Evolutionary conservation across 495 filamentous ascomycete genomes (phyloP), one percentile per base, ranked within the genome.

Genomic region (Hypoxylon fragiforme): DNA sequence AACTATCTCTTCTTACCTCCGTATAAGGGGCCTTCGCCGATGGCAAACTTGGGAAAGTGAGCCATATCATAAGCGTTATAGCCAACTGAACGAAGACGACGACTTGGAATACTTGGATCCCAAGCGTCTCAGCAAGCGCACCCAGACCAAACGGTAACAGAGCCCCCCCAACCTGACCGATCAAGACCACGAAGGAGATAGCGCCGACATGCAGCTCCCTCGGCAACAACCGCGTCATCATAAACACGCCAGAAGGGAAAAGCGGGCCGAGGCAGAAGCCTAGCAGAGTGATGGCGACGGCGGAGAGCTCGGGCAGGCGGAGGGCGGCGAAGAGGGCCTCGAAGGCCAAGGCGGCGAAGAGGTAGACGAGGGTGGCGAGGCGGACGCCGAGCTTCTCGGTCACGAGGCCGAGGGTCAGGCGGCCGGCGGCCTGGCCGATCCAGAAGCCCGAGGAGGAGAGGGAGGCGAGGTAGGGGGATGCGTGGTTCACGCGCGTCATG

Each of bases 361-460:
- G 68, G 52, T 89, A 80, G 7, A 63, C 15, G 11, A 64, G 56
- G n/a, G 70, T 68, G 0, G 70, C 70, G 16, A 55, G 35, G 45
- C 81, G 82, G 57, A 89, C 86, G 15, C 86, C 88, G 28, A 89
- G 48, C 4, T 62, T 69, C 32, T 77, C 74, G 0, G 85, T 84
- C 0, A 80, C 70, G 30, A 82, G 78, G 1, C 77, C 77, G 30
- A 90, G 74, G 1, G 79, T 44, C 50, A 90, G 79, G 2, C 87
- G 76, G 1, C 87, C 87, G 4, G 81, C 43, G 1, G 84, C 86
- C 19, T 89, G 79, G 28, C 86, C 85, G 7, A 74, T 81, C 87
- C 86, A 89, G 69, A 90, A 90, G 5, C 84, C 85, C 1, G 83
- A 77, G 13, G 83, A 86, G 6, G 89, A 86, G 46, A 88, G 84